These are phyloP conservation scores for Lachancea fermentati DNA, from an alignment of 805 yeast species.

Conservation along the genomic window DNA sequence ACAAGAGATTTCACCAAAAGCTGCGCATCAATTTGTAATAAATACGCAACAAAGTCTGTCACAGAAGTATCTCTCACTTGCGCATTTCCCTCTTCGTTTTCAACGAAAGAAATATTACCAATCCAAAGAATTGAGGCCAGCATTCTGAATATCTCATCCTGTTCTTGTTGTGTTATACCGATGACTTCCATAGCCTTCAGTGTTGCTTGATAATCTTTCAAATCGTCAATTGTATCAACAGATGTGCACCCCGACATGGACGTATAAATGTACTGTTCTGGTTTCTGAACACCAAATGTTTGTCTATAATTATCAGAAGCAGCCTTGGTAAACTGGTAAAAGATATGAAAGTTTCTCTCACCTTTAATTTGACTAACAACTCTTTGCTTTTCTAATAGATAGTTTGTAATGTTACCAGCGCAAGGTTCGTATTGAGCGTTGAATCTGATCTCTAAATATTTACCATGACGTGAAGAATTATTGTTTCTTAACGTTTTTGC, in stretches of 20 bases:
- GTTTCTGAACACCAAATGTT: constrained; percentile 82
- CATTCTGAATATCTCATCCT: constrained; percentile 82
- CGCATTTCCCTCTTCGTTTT: constrained; percentile 84
- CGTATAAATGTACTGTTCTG: constrained; percentile 89
- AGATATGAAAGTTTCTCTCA: constrained; percentile 95
- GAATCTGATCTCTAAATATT: constrained; percentile 87
- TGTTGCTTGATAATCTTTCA: constrained; percentile 73
- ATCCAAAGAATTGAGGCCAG: constrained; percentile 88
- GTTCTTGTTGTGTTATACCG: constrained; percentile 77
- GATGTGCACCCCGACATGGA: constrained; percentile 78
- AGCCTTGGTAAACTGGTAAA: constrained; percentile 90
- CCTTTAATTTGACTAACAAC: constrained; percentile 91
- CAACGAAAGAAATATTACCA: constrained; percentile 83
- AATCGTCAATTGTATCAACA: constrained; percentile 84
- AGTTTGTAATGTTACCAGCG: constrained; percentile 93
- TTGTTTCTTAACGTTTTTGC: constrained; percentile 97
- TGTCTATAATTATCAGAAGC: constrained; percentile 83
- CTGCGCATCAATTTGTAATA: constrained; percentile 72
- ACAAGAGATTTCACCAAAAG: constrained; percentile 60
- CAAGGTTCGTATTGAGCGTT: constrained; percentile 80
- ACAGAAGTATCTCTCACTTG: constrained; percentile 78
- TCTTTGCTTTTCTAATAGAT: constrained; percentile 88
- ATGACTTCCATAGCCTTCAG: constrained; percentile 80
- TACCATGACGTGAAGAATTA: constrained; percentile 96
- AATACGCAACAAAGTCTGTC: constrained; percentile 90